These are phyloP conservation scores for Gigaspora rosea DNA, from an alignment of 192 early-diverging fungal genomes.

Conservation along the genomic window DNA sequence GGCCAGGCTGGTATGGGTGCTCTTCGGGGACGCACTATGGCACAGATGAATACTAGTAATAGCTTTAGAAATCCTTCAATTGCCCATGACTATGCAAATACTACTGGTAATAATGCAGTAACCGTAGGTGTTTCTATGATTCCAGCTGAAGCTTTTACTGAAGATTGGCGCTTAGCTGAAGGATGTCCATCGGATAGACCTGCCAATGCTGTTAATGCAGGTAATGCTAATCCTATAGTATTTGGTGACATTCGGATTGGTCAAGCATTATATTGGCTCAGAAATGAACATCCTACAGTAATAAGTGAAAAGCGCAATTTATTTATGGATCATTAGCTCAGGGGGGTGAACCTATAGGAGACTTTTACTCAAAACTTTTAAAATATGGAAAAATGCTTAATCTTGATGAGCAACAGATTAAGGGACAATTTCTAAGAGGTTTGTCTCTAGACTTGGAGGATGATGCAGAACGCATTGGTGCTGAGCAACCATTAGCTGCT, in stretches of 20 bases:
- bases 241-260: background rate
- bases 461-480: background rate
- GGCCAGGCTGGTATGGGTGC: background rate
- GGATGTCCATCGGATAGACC: background rate
- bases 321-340: background rate
- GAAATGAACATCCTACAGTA: background rate
- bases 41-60: background rate
- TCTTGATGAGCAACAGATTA: background rate
- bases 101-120: background rate
- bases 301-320: background rate
- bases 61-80: conserved; percentile 10
- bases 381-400: background rate
- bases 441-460: background rate
- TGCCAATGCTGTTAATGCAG: background rate
- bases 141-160: background rate
- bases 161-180: background rate
- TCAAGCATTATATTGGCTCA: background rate
- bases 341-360: background rate
- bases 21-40: background rate
- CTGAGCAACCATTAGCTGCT: background rate
- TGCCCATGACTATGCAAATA: background rate
- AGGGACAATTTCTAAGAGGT: background rate
- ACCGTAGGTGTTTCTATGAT: background rate
- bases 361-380: conserved; percentile 6
- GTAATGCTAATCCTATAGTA: conserved; percentile 15